These are phyloP conservation scores for Microdochium paspali DNA, from an alignment of 2,329 filamentous ascomycete species.

Conservation along the genomic window DNA sequence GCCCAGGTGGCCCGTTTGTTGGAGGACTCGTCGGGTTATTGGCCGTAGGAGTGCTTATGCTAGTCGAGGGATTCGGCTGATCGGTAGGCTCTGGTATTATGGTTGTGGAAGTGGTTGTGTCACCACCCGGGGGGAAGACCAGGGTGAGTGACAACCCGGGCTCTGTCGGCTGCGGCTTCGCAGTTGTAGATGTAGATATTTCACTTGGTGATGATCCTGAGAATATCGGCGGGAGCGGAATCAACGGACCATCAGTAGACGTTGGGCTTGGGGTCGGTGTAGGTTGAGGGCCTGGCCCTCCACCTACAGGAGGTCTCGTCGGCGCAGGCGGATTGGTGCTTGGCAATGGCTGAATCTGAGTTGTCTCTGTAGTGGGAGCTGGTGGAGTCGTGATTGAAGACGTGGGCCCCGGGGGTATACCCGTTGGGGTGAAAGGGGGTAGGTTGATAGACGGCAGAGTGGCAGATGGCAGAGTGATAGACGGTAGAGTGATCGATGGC, in stretches of 20 bases:
- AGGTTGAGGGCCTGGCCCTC: neutral
- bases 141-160: neutral
- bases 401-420: neutral
- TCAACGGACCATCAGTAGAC: too few relatives aligned
- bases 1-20: neutral
- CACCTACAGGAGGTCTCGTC: neutral
- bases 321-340: neutral
- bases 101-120: neutral
- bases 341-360: neutral
- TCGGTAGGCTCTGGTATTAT: neutral
- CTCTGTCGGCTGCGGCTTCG: neutral
- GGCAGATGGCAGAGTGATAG: too few relatives aligned
- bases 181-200: neutral
- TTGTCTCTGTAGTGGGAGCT: neutral
- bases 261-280: too few relatives aligned
- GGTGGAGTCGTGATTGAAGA: neutral
- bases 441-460: too few relatives aligned
- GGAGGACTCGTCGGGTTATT: neutral
- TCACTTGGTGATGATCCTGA: neutral
- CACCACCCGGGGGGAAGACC: neutral
- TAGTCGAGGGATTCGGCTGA: neutral
- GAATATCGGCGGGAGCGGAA: too few relatives aligned
- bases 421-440: too few relatives aligned
- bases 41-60: neutral
- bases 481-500: too few relatives aligned